Conservation (phyloP, 352 stramenopile genomes). For the Phytophthora boehmeriae region DNA sequence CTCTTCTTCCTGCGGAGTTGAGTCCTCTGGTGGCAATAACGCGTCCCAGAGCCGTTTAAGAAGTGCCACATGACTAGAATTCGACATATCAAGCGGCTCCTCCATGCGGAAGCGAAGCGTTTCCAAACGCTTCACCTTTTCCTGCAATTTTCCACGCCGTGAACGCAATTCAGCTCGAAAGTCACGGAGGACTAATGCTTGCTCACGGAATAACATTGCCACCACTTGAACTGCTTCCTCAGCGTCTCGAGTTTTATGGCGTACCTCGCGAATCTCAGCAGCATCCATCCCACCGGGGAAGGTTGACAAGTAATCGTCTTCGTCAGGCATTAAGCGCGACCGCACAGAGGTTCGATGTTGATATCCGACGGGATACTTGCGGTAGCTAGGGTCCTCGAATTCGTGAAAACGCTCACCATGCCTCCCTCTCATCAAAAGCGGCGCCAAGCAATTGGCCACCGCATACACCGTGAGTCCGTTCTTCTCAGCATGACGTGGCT, state of each 20-base stretch:
- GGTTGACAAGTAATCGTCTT: conserved; percentile 41
- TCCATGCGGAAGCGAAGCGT: conserved; percentile 76
- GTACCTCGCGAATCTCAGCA: conserved; percentile 48
- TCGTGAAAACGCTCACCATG: conserved; percentile 63
- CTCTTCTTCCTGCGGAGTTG: conserved; percentile 24
- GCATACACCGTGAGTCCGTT: conserved; percentile 76
- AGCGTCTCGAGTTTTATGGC: conserved; percentile 62
- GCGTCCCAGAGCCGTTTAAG: conserved; percentile 75
- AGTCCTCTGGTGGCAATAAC: conserved; percentile 46
- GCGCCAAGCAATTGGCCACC: conserved; percentile 66
- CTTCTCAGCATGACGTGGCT: conserved; percentile 63
- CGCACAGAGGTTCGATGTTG: conserved; percentile 57
- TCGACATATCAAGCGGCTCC: conserved; percentile 62
- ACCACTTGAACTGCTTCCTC: conserved; percentile 74
- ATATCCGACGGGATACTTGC: conserved; percentile 79
- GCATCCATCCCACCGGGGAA: conserved; percentile 45
- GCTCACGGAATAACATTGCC: conserved; percentile 65
- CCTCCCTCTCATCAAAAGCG: conserved; percentile 60
- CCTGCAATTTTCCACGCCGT: conserved; percentile 49
- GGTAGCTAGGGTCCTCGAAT: conserved; percentile 67
- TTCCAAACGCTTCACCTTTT: conserved; percentile 74
- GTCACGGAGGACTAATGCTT: conserved; percentile 58
- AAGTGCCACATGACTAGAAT: conserved; percentile 53
- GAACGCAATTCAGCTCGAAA: conserved; percentile 63
- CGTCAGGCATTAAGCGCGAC: conserved; percentile 55